Percentiles rank a stretch among this genome's conserved stretches.
Conservation (phyloP, 371 early-diverging fungal genomes). For the Mucor sp. region DNA sequence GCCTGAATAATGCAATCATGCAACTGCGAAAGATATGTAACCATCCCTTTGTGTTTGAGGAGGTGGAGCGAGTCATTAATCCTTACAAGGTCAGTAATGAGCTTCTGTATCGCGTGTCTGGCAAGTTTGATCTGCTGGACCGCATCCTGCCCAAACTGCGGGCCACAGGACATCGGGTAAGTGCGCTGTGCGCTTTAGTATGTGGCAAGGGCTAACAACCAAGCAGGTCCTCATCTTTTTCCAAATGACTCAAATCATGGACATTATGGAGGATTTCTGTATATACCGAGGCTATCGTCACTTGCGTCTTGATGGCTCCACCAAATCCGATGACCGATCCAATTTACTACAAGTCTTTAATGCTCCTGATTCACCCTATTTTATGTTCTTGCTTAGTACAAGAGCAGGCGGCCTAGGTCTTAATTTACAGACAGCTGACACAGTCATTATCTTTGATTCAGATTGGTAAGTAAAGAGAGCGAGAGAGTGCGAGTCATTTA, state of each 20-base stretch:
- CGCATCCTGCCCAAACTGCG: conserved; percentile 93
- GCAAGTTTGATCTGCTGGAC: conserved; percentile 98
- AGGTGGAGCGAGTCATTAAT: conserved; percentile 87
- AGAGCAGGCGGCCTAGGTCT: conserved; percentile 99
- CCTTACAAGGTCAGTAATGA: conserved; percentile 61
- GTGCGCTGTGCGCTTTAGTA: no score
- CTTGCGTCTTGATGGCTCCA: conserved; percentile 96
- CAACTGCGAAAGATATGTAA: conserved; percentile 99
- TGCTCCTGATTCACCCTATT: conserved; percentile 78
- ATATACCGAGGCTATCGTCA: conserved; percentile 77
- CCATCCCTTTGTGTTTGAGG: conserved; percentile 98
- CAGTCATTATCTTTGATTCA: conserved; percentile 99
- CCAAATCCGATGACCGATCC: conserved; percentile 91
- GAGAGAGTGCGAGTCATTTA: not conserved
- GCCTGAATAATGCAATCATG: conserved; percentile 98
- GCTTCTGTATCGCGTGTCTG: conserved; percentile 79
- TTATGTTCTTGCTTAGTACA: conserved; percentile 97
- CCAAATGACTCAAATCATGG: conserved; percentile 99
- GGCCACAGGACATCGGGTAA: conserved; percentile 83
- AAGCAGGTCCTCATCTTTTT: conserved; percentile 92
- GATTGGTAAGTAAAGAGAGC: conserved; percentile 78
- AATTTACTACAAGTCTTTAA: conserved; percentile 86
- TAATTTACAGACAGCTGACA: conserved; percentile 99
- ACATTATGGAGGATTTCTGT: conserved; percentile 96
- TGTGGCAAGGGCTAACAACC: no score